phyloP scores from a whole-genome alignment of 805 yeast genomes.

The Starmerella sirachaensis region DNA sequence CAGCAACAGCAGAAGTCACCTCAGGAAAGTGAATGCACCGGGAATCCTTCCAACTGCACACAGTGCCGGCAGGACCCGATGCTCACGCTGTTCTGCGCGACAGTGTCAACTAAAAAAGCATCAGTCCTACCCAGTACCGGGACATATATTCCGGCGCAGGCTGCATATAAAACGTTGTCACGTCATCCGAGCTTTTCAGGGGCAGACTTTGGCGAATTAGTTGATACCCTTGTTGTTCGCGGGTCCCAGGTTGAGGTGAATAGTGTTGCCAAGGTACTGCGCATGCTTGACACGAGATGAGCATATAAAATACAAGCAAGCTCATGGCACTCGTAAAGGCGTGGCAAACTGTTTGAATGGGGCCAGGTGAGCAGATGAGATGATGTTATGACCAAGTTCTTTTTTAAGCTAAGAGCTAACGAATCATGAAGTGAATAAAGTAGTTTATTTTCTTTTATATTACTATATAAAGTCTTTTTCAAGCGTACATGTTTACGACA shows the following conservation, averaged over 20 bases:
- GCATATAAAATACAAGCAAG: background rate
- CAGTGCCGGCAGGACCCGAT: conserved; percentile 80
- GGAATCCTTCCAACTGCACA: conserved; percentile 75
- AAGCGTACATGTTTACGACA: background rate
- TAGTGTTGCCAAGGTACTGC: conserved; percentile 69
- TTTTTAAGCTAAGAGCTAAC: too few species aligned
- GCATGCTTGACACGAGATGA: conserved; percentile 51
- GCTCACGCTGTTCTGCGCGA: conserved; percentile 79
- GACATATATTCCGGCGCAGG: conserved; percentile 72
- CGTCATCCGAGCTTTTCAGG: conserved; percentile 66
- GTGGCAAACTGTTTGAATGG: too few species aligned
- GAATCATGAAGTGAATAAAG: too few species aligned
- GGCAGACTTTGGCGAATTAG: conserved; percentile 62
- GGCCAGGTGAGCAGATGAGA: too few species aligned
- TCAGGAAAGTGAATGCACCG: conserved; percentile 41
- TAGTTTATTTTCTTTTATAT: background rate
- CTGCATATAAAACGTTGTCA: conserved; percentile 77
- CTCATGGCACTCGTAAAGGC: too few species aligned
- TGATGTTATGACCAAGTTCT: too few species aligned
- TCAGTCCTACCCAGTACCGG: conserved; percentile 15
- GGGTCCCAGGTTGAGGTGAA: conserved; percentile 92
- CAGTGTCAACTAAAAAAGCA: conserved; percentile 45
- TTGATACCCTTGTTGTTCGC: conserved; percentile 61
- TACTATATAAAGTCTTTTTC: background rate
- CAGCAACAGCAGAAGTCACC: background rate